Base-by-base conservation (phyloP, 306 rosid species). In the Cucurbita moschata region DNA sequence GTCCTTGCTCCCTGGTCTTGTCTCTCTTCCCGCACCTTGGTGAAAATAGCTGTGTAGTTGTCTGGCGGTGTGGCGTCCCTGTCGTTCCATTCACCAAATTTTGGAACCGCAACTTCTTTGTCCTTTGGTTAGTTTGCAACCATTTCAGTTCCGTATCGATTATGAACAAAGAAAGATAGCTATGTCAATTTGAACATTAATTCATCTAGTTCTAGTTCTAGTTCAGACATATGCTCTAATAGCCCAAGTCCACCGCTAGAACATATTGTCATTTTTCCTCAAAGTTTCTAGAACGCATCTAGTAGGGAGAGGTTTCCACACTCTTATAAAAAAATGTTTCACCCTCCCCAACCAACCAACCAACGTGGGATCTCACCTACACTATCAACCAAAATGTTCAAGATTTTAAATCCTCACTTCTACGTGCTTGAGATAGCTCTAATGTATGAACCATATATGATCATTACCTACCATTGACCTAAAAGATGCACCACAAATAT, bases 21-120 rank as follows among this genome's bases (percentile, higher is more conserved):
- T 76, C 78, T 83, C 85, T 85, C 95, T 79, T 89, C 88, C 44
- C 89, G 78, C 77, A 90, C 98, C 80, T 85, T 74, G 74, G 86
- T 86, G 83, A 94, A 94, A 55, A 94, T 89, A 77, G 87, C 95
- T 76, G 98, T 94, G 79, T 59, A 94, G 69, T 97, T 89, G 67
- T 90, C 94, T 23, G 96, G 96, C 61, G 97, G 76, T 68, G 92
- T 81, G 4, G 98, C 95, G 76, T 94, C 80, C 39, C 67, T 87
- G 67, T 87, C 96, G 76, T 94, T 89, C 97, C 99, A 94, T 44
- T 83, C 98, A 10, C 99, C 99, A n/a, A 94, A 90, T 73, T 86
- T 90, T 1, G 99, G 99, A 82, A 94, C 96, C 59, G 99, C 92
- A 63, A 97, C 92, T 47, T 90, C 99, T 54, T 81, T 87, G 13